phyloP scores from a whole-genome alignment of 2,329 filamentous ascomycete species.

The Fusarium miscanthi region DNA sequence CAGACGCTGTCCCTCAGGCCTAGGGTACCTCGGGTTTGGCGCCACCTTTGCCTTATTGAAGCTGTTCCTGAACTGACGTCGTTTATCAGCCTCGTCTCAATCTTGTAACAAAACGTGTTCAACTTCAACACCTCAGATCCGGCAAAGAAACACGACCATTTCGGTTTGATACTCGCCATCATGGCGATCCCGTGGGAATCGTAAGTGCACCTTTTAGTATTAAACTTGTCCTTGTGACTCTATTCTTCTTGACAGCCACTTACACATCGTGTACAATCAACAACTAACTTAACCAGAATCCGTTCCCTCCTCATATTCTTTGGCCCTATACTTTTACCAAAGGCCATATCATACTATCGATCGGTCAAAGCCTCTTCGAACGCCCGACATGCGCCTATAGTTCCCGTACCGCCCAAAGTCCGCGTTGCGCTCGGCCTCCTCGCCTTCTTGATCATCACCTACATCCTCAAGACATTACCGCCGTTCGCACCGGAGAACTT shows the following conservation, averaged over 20 bases:
- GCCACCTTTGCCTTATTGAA: constrained; percentile 30
- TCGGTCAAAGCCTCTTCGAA: constrained; percentile 58
- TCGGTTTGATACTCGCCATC: constrained; percentile 15
- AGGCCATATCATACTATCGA: constrained; percentile 73
- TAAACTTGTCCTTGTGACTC: background rate
- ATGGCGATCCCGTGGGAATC: constrained; percentile 48
- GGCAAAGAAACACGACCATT: background rate
- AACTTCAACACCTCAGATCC: constrained; percentile 14
- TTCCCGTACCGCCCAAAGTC: constrained; percentile 65
- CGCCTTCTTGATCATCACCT: constrained; percentile 56
- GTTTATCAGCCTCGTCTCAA: constrained; percentile 31
- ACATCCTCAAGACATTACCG: constrained; percentile 72
- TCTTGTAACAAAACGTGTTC: constrained; percentile 33
- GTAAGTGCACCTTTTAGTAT: constrained; percentile 28
- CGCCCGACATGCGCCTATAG: constrained; percentile 60
- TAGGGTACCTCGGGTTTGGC: constrained; percentile 15
- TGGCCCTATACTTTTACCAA: constrained; percentile 77
- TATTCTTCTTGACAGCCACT: background rate
- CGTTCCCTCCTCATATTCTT: constrained; percentile 70
- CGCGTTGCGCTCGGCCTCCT: constrained; percentile 71
- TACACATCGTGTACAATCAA: constrained; percentile 8
- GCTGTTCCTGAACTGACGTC: constrained; percentile 37
- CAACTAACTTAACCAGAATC: constrained; percentile 53
- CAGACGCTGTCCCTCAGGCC: background rate
- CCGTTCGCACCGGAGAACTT: constrained; percentile 81